Evolutionary conservation across 768 basidiomycete species (phyloP).

Genomic region (Glaciozyma martinii): DNA sequence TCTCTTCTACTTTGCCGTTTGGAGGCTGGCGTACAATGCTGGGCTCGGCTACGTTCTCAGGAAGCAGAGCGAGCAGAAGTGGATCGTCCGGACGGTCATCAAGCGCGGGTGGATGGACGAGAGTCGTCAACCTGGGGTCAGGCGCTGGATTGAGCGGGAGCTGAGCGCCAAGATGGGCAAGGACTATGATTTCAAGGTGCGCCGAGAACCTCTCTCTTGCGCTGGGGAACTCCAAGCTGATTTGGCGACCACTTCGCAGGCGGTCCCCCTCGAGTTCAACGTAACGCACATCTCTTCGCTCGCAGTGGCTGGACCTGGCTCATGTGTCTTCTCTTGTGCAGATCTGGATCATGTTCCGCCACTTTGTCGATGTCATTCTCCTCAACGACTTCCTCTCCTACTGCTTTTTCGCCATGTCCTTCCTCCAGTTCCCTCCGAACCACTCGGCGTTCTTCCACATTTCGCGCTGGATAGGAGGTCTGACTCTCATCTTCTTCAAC

Average conservation of each 20-base stretch:
- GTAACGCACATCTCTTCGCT: neutral
- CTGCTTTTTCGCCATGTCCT: conserved; percentile 88
- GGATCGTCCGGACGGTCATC: conserved; percentile 77
- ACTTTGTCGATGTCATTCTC: conserved; percentile 89
- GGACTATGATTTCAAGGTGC: conserved; percentile 83
- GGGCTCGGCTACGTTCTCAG: conserved; percentile 90
- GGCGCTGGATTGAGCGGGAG: conserved; percentile 71
- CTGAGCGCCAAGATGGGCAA: conserved; percentile 87
- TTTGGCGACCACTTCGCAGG: neutral
- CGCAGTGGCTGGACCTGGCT: neutral
- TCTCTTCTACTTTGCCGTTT: conserved; percentile 82
- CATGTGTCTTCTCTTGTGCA: conserved; percentile 36
- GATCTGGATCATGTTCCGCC: conserved; percentile 93
- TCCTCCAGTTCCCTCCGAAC: conserved; percentile 61
- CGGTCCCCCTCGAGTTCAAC: conserved; percentile 24
- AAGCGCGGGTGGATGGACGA: conserved; percentile 82
- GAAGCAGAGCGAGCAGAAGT: conserved; percentile 88
- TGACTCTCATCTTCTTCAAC: conserved; percentile 82
- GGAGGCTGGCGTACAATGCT: conserved; percentile 82
- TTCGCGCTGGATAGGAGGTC: conserved; percentile 81
- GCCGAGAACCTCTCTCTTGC: conserved; percentile 34
- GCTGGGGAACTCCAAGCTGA: no score
- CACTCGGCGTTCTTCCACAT: conserved; percentile 65
- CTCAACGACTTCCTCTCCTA: conserved; percentile 94
- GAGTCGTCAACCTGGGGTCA: conserved; percentile 47